phyloP scores from a whole-genome alignment of 495 filamentous ascomycete species.

The Pseudevernia furfuracea region DNA sequence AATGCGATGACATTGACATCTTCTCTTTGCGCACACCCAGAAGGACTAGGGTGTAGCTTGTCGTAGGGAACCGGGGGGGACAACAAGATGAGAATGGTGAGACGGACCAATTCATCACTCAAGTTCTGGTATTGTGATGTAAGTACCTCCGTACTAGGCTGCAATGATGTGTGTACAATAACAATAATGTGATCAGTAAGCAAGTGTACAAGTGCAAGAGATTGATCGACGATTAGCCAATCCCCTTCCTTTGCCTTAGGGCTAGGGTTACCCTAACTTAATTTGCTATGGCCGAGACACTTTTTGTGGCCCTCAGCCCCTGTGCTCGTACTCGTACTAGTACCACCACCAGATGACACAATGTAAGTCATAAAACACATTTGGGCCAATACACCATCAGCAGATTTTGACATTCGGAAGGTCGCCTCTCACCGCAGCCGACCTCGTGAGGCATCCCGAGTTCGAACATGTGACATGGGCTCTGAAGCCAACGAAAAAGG shows the following conservation, averaged over 20 bases:
- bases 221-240: too few relatives aligned
- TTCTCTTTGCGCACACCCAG: not conserved
- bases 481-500: conserved; percentile 51
- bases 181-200: too few relatives aligned
- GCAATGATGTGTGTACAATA: not conserved
- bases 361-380: not conserved
- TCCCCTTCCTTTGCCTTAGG: too few relatives aligned
- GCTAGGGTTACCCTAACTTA: too few relatives aligned
- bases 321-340: too few relatives aligned
- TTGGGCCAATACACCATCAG: not conserved
- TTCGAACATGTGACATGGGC: conserved; percentile 51
- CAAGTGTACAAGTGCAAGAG: too few relatives aligned
- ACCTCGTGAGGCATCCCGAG: conserved; percentile 44
- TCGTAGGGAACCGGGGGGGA: not conserved
- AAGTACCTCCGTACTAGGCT: too few relatives aligned
- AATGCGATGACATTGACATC: not conserved
- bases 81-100: not conserved
- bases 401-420: not conserved
- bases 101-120: not conserved
- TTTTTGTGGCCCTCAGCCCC: too few relatives aligned
- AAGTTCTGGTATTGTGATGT: too few relatives aligned
- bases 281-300: too few relatives aligned
- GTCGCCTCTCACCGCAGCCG: conserved; percentile 37
- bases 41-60: not conserved
- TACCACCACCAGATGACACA: not conserved